phyloP scores from a whole-genome alignment of 176 grass and related monocot species.

The Areca catechu region DNA sequence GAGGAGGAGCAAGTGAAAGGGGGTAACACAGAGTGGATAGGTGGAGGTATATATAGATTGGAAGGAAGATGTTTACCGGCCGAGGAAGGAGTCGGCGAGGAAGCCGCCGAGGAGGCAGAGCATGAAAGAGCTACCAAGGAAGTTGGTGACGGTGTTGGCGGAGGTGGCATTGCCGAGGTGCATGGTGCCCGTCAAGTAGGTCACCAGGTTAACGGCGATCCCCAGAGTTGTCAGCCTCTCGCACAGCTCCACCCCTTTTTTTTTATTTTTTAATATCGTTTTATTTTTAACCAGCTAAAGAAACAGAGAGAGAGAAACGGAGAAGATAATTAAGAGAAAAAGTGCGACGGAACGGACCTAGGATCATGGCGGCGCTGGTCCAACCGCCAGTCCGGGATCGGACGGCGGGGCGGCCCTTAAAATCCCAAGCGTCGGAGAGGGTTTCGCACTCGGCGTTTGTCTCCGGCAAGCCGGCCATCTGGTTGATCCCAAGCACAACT shows the following conservation, averaged over 20 bases:
- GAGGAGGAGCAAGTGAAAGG: background rate
- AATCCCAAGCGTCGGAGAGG: slow-evolving; percentile 33
- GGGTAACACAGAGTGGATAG: no score
- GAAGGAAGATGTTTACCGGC: background rate
- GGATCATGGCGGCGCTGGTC: slow-evolving; percentile 38
- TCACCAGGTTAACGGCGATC: slow-evolving; percentile 18
- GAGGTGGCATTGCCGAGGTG: slow-evolving; percentile 16
- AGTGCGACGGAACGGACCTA: background rate
- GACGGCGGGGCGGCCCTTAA: slow-evolving; percentile 26
- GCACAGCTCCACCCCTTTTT: slow-evolving; percentile 12
- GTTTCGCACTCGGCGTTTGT: background rate
- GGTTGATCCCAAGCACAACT: no score
- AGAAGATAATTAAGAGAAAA: background rate
- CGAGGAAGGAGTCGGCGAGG: slow-evolving; percentile 16
- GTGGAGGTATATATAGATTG: background rate
- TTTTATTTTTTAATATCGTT: background rate
- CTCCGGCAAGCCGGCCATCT: slow-evolving; percentile 19
- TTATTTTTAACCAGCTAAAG: no score
- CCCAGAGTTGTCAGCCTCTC: slow-evolving; percentile 16
- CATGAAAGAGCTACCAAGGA: slow-evolving; percentile 11
- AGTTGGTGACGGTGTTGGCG: slow-evolving; percentile 19
- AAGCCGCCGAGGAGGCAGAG: slow-evolving; percentile 21
- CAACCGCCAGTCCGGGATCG: slow-evolving; percentile 26
- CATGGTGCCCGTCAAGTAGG: slow-evolving; percentile 19
- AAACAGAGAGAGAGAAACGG: background rate